Percentiles rank a stretch among this genome's conserved stretches.
Evolutionary conservation across 306 rosid species (phyloP).

Genomic region (Malus asiatica): DNA sequence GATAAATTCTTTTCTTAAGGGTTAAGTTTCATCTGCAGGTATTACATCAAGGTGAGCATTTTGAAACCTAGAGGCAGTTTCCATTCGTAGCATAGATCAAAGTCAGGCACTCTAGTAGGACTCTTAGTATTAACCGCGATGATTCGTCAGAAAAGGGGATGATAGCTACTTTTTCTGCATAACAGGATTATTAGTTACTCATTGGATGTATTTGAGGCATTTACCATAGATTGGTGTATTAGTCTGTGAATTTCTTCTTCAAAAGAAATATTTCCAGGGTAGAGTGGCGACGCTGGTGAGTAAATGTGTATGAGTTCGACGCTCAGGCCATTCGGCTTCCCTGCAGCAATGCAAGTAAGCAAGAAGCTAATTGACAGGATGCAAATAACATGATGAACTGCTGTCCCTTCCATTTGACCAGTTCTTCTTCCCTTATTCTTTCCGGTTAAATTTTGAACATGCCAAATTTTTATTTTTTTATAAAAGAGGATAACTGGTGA

Average conservation of each 20-base stretch:
- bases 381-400: background rate
- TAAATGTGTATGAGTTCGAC: background rate
- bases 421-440: too few relatives aligned
- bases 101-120: background rate
- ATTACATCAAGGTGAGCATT: background rate
- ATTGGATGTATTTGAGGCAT: too few relatives aligned
- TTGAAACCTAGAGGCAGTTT: background rate
- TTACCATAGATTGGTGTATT: background rate
- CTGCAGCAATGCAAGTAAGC: background rate
- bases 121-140: too few relatives aligned
- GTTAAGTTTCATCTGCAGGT: too few relatives aligned
- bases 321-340: background rate
- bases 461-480: too few relatives aligned
- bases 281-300: background rate
- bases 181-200: too few relatives aligned
- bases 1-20: too few relatives aligned
- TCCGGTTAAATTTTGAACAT: too few relatives aligned
- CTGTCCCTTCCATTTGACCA: background rate
- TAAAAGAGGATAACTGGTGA: too few relatives aligned
- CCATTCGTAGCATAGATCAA: background rate
- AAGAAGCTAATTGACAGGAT: background rate
- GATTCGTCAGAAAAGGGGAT: too few relatives aligned
- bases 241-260: background rate
- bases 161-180: too few relatives aligned
- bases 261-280: background rate